phyloP scores from a whole-genome alignment of 108 stramenopile genomes.

The Cyclostephanos tholiformis region DNA sequence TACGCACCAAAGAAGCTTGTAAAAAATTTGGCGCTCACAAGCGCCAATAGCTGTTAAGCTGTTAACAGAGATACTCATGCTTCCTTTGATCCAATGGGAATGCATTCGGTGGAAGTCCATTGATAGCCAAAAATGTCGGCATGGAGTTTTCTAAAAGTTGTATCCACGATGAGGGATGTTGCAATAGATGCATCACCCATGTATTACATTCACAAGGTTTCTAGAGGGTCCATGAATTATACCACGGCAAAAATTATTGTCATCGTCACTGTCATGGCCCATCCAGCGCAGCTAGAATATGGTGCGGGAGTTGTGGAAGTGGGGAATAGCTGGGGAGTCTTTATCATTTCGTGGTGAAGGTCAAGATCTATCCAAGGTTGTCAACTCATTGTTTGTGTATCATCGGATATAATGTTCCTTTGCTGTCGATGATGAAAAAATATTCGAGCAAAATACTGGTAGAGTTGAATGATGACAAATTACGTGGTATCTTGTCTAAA shows the following conservation, averaged over 20 bases:
- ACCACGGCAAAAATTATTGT: slow-evolving; percentile 26
- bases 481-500: not conserved
- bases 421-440: slow-evolving; percentile 13
- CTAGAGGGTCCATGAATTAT: slow-evolving; percentile 8
- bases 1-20: no score
- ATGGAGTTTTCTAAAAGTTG: slow-evolving; percentile 11
- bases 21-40: no score
- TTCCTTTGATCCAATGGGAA: no score
- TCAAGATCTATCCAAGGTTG: slow-evolving; percentile 26
- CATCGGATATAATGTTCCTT: slow-evolving; percentile 17
- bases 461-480: slow-evolving; percentile 4
- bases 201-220: slow-evolving; percentile 17
- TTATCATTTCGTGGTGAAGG: slow-evolving; percentile 30
- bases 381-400: slow-evolving; percentile 17
- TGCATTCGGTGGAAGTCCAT: slow-evolving; percentile 22
- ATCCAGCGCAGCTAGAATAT: slow-evolving; percentile 18
- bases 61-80: no score
- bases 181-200: slow-evolving; percentile 26
- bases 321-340: slow-evolving; percentile 26
- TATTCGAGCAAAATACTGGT: slow-evolving; percentile 13
- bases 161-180: slow-evolving; percentile 10
- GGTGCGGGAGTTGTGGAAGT: slow-evolving; percentile 4
- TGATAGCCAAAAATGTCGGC: slow-evolving; percentile 28
- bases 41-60: no score
- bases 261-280: no score